Percentiles rank a stretch among this genome's conserved stretches.
phyloP scores from a whole-genome alignment of 768 basidiomycete genomes.

The Mycena alexandri region DNA sequence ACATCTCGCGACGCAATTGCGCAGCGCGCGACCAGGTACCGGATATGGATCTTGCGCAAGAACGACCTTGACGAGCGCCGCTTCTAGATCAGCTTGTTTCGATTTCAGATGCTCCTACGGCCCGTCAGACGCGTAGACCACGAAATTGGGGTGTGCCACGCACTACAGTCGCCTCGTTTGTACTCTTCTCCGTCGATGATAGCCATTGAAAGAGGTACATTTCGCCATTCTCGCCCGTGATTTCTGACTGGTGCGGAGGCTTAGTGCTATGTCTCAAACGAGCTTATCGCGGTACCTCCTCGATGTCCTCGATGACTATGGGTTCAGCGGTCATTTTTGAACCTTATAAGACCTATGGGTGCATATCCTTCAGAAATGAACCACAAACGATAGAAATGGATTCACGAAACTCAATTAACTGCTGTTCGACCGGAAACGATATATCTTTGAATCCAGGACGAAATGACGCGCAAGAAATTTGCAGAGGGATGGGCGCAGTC shows the following conservation, averaged over 20 bases:
- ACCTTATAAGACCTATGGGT: background rate
- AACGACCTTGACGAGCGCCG: slow-evolving; percentile 75
- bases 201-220: slow-evolving; percentile 91
- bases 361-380: background rate
- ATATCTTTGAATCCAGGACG: background rate
- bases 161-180: slow-evolving; percentile 66
- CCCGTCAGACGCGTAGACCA: slow-evolving; percentile 6
- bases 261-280: slow-evolving; percentile 15
- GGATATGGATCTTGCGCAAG: slow-evolving; percentile 76
- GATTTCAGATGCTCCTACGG: slow-evolving; percentile 77
- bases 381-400: background rate
- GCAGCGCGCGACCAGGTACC: slow-evolving; percentile 87
- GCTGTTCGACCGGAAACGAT: background rate
- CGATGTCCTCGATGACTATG: slow-evolving; percentile 44
- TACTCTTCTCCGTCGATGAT: slow-evolving; percentile 69
- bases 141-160: slow-evolving; percentile 43
- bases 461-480: background rate
- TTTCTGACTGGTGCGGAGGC: slow-evolving; percentile 63
- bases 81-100: slow-evolving; percentile 72
- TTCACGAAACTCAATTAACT: slow-evolving; percentile 5
- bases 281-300: slow-evolving; percentile 41
- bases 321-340: slow-evolving; percentile 22
- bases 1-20: slow-evolving; percentile 84
- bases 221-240: slow-evolving; percentile 82
- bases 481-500: background rate